Evolutionary conservation across 1,284 basidiomycete species (phyloP), one percentile per base, ranked within the genome.

Genomic region (Flammula alnicola): DNA sequence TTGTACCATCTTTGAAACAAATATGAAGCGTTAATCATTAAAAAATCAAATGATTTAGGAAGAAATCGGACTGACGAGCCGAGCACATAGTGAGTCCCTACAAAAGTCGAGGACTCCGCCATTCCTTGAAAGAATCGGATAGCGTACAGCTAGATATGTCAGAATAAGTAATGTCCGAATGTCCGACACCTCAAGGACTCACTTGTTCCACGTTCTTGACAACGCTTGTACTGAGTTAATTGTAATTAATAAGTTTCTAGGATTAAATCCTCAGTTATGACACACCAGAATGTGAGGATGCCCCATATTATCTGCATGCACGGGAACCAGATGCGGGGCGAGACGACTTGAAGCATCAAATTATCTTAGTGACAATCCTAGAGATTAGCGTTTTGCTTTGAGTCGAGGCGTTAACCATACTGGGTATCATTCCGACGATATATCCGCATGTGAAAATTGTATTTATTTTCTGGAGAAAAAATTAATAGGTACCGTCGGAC

Each of bases 51-150:
- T 27, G n/a, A 40, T 27, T 55, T 30, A 35, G 16, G 35, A 23
- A 71, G 17, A 37, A 36, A 38, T 17, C 23, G 22, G n/a, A 53
- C 79, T 41, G 58, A 85, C 77, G 83, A 83, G 46, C 87, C 86
- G 23, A 89, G 77, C 44, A 90, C 73, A 63, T 87, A 88, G 56
- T 86, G 88, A 19, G 83, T 80, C n/a, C 87, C 86, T 5, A 85
- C 84, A 63, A 88, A 89, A 0, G 85, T 88, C 5, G 84, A 88
- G 0, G 84, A 78, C 64, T 91, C 88, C 3, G 81, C 79, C 49
- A 89, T 72, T 6, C 85, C 89, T 64, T 89, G 86, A 47, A 91
- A 76, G 64, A 91, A 90, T 2, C 87, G 77, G 48, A 90, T 86
- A 22, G 74, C 84, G 63, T 85, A 86, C 41, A 91, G 73, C 78